A percentile compares a stretch with the other conserved stretches of the same genome.
Evolutionary conservation across 805 yeast species (phyloP).

Genomic region (Wickerhamomyces bovis): DNA sequence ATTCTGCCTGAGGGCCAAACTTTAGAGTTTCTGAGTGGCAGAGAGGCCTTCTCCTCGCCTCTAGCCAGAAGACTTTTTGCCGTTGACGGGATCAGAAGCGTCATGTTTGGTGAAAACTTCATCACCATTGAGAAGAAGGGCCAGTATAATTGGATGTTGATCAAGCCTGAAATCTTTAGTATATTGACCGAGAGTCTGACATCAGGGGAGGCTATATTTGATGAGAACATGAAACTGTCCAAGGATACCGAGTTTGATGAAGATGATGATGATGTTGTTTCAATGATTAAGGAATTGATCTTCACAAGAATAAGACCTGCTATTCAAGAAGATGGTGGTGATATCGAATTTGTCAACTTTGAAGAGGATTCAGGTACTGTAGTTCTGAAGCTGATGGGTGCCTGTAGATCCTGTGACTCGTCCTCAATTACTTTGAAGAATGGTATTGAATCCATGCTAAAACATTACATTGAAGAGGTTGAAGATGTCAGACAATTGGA

Average conservation of each 20-base stretch:
- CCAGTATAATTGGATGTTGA: slow-evolving; percentile 45
- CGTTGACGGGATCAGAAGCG: slow-evolving; percentile 68
- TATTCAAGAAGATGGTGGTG: slow-evolving; percentile 73
- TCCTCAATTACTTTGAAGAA: slow-evolving; percentile 59
- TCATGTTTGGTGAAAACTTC: slow-evolving; percentile 79
- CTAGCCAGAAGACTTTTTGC: slow-evolving; percentile 69
- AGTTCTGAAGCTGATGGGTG: slow-evolving; percentile 55
- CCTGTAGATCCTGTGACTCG: slow-evolving; percentile 67
- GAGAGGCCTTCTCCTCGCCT: slow-evolving; percentile 74
- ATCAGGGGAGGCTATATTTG: slow-evolving; percentile 47
- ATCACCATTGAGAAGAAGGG: slow-evolving; percentile 68
- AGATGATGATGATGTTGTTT: slow-evolving; percentile 60
- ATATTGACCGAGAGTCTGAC: slow-evolving; percentile 25
- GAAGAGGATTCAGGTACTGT: slow-evolving; percentile 56
- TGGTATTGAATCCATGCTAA: slow-evolving; percentile 68
- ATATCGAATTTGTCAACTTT: slow-evolving; percentile 58
- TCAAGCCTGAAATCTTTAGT: slow-evolving; percentile 59
- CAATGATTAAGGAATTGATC: slow-evolving; percentile 63
- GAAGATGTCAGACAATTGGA: slow-evolving; percentile 48
- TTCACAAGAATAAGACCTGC: slow-evolving; percentile 71
- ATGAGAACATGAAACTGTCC: slow-evolving; percentile 20
- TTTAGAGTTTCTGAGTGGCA: slow-evolving; percentile 63
- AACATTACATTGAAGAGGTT: slow-evolving; percentile 65
- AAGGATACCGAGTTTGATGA: slow-evolving; percentile 42
- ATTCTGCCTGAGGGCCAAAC: slow-evolving; percentile 64